Base-by-base conservation (phyloP, 345 rosid species). In the Citrus sp. region DNA sequence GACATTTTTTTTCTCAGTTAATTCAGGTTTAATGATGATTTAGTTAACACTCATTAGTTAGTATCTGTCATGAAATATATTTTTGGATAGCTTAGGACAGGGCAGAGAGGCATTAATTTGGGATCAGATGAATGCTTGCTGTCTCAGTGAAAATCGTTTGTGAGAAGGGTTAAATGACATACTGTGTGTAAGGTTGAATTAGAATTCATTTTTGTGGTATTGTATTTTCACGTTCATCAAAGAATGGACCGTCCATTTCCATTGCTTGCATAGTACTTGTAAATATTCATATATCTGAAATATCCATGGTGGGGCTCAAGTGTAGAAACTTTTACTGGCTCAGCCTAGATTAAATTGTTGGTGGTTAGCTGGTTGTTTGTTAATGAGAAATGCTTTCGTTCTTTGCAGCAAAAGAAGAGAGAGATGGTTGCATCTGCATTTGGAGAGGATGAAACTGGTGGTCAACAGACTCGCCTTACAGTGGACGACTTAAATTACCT, bases 381-480 rank as follows among this genome's bases (percentile, higher is more conserved):
- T 49, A 13, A 51, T 24, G 60, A 60, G 62, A 65, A 46, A 9
- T 28, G 10, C 6, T 65, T 73, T 19, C 18, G 51, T 73, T 38
- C 51, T 38, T 55, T 80, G 77, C 94, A 95, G 98, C 88, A 86
- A 93, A 92, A 93, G 90, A 95, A 95, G 89, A 91, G 97, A 85
- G 89, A 77, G 86, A 92, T 96, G 98, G 97, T 94, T 37, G 91
- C 98, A 18, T 92, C 97, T 71, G 99, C 98, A 42, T 92, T 96
- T 67, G 99, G 97, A 74, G 99, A 96, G 85, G 99, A 95, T 76
- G 94, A 92, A 80, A 85, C 74, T 2, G 97, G 90, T 30, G 83
- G 93, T 81, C 78, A 87, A 58, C 95, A 90, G 87, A 88, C 95
- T 79, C 94, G 94, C 65, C 90, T 96, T 49, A 94, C 95, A 0